Conservation (phyloP, 2,329 filamentous ascomycete species). For the Orbilia blumenaviensis region DNA sequence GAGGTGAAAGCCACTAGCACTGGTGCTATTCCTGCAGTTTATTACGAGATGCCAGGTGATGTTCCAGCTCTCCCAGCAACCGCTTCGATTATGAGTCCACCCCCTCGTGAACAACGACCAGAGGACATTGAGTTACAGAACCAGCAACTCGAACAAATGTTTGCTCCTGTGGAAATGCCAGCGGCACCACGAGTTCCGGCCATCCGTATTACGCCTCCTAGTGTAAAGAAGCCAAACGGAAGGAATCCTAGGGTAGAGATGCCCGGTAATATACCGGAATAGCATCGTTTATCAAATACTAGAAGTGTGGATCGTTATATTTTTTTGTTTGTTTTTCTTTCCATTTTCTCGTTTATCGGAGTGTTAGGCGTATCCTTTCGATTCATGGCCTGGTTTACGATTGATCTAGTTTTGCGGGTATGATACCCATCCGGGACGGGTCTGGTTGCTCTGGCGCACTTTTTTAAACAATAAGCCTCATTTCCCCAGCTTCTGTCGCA, state of each 20-base stretch:
- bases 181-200: constrained; percentile 40
- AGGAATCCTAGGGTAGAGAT: constrained; percentile 10
- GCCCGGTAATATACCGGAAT: constrained; percentile 15
- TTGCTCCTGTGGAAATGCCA: constrained; percentile 48
- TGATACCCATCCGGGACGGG: not conserved
- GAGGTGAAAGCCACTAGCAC: constrained; percentile 34
- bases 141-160: constrained; percentile 34
- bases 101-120: constrained; percentile 17
- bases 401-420: not conserved
- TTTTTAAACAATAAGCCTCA: not conserved
- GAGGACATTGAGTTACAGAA: constrained; percentile 40
- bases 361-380: constrained; percentile 7
- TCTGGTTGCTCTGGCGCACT: not conserved
- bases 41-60: constrained; percentile 51
- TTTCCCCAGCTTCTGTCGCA: not conserved
- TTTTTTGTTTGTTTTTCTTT: too few species aligned
- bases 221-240: constrained; percentile 34
- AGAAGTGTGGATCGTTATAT: not conserved
- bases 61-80: not conserved
- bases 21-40: constrained; percentile 33
- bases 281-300: not conserved
- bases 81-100: constrained; percentile 17
- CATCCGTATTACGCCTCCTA: constrained; percentile 43
- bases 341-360: too few species aligned
- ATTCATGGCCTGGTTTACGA: not conserved